Evolutionary conservation across 163 green algal genomes (phyloP).

Genomic region (Prototheca wickerhamii): DNA sequence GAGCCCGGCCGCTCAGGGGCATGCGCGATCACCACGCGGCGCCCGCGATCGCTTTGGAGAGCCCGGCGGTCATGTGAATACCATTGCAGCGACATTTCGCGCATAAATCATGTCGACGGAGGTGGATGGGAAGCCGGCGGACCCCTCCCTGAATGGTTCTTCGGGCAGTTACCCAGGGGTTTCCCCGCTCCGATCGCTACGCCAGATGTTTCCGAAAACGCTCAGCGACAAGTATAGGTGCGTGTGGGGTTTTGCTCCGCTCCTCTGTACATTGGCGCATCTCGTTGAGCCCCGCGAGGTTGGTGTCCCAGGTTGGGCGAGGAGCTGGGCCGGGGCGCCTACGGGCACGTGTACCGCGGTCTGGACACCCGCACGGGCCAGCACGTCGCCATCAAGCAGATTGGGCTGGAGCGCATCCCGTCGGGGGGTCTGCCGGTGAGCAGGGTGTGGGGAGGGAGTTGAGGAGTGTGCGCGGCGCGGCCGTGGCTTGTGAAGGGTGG

Average conservation of each 20-base stretch:
- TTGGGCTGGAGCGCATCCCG: constrained; percentile 38
- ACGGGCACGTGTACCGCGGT: constrained; percentile 64
- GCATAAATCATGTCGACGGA: background rate
- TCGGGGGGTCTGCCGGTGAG: constrained; percentile 39
- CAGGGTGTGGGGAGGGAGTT: background rate
- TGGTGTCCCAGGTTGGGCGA: constrained; percentile 55
- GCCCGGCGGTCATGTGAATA: too few species aligned
- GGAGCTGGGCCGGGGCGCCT: constrained; percentile 85
- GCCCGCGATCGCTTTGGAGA: too few species aligned
- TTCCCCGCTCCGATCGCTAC: background rate
- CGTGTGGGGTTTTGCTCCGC: background rate
- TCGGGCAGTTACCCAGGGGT: background rate
- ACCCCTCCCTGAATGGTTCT: background rate
- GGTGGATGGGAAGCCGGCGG: background rate
- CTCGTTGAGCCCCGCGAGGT: background rate
- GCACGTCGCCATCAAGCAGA: constrained; percentile 94
- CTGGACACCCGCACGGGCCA: constrained; percentile 73
- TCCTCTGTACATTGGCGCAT: background rate
- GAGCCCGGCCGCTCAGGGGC: too few species aligned
- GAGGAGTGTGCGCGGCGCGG: too few species aligned
- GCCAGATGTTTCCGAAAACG: constrained; percentile 15
- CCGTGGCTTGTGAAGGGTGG: too few species aligned
- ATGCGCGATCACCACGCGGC: too few species aligned
- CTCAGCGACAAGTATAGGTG: constrained; percentile 46
- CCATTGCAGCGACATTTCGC: too few species aligned